Percentiles rank a stretch among this genome's conserved stretches.
These are phyloP conservation scores for Phylloporus scabripes DNA, from an alignment of 768 basidiomycete species.

Conservation along the genomic window DNA sequence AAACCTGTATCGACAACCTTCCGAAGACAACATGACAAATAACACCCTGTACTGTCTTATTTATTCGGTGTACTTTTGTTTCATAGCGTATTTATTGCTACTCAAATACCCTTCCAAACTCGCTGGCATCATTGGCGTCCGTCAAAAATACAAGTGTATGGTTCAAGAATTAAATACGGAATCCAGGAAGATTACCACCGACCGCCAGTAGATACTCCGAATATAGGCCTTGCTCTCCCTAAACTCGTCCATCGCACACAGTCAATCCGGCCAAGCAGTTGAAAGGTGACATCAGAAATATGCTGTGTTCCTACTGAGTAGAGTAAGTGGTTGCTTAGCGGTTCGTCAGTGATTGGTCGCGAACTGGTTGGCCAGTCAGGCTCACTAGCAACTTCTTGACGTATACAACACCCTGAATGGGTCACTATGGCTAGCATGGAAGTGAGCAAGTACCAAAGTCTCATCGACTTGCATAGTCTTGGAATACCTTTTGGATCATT, in stretches of 20 bases:
- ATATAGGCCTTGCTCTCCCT: conserved; percentile 69
- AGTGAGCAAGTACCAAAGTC: background rate
- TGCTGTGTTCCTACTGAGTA: conserved; percentile 43
- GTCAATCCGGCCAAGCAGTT: too few species aligned
- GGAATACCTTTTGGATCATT: conserved; percentile 75
- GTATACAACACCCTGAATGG: conserved; percentile 80
- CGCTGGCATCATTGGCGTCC: too few species aligned
- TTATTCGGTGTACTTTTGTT: background rate
- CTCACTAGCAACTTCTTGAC: conserved; percentile 86
- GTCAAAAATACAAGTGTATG: too few species aligned
- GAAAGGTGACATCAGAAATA: conserved; percentile 68
- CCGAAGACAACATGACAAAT: conserved; percentile 31
- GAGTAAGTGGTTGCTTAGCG: conserved; percentile 50
- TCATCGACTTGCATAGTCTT: conserved; percentile 51
- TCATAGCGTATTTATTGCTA: background rate
- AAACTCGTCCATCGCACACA: conserved; percentile 58
- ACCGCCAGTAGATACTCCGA: conserved; percentile 51
- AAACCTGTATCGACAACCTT: conserved; percentile 48
- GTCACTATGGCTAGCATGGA: conserved; percentile 56
- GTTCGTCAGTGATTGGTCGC: conserved; percentile 74
- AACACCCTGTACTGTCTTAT: too few species aligned
- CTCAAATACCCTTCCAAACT: too few species aligned
- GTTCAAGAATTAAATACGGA: too few species aligned
- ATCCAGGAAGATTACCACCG: conserved; percentile 3
- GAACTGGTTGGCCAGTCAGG: conserved; percentile 56